Evolutionary conservation across 2,329 filamentous ascomycete genomes (phyloP).

Genomic region (Coleophoma cylindrospora): DNA sequence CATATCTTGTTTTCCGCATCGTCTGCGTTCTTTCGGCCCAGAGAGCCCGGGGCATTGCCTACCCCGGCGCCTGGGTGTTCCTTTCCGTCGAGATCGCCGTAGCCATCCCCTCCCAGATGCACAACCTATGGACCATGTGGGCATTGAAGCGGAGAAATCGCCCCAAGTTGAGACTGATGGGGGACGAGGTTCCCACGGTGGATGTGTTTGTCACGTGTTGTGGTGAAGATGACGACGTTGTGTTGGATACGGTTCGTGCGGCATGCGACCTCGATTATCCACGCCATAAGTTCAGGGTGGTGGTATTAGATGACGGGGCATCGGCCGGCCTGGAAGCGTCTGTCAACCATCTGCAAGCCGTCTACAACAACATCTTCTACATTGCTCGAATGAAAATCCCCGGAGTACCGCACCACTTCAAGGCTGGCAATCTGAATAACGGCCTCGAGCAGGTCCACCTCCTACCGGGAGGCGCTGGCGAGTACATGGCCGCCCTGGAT

Average conservation of each 20-base stretch:
- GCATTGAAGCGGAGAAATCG: slow-evolving; percentile 38
- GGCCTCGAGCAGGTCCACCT: slow-evolving; percentile 43
- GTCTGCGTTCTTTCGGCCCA: no score
- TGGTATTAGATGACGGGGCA: not conserved
- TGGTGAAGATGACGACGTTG: not conserved
- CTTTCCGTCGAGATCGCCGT: slow-evolving; percentile 46
- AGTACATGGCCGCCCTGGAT: slow-evolving; percentile 55
- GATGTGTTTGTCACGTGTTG: not conserved
- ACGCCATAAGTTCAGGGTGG: not conserved
- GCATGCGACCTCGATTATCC: not conserved
- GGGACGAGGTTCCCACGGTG: not conserved
- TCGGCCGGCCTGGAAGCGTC: not conserved
- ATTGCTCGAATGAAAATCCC: not conserved
- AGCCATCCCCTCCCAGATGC: slow-evolving; percentile 22
- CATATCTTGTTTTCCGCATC: no score
- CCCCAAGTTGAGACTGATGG: slow-evolving; percentile 34
- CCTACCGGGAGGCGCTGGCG: slow-evolving; percentile 46
- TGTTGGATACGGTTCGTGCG: not conserved
- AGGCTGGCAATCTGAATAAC: slow-evolving; percentile 59
- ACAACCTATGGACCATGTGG: slow-evolving; percentile 17
- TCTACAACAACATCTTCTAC: not conserved
- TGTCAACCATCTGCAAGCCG: not conserved
- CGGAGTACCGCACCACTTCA: slow-evolving; percentile 41
- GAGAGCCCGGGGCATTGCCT: no score
- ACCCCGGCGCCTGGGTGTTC: slow-evolving; percentile 46